A percentile compares a stretch with the other conserved stretches of the same genome.
Conservation (phyloP, 129 eudicot species). For the Pulicaria dysenterica region DNA sequence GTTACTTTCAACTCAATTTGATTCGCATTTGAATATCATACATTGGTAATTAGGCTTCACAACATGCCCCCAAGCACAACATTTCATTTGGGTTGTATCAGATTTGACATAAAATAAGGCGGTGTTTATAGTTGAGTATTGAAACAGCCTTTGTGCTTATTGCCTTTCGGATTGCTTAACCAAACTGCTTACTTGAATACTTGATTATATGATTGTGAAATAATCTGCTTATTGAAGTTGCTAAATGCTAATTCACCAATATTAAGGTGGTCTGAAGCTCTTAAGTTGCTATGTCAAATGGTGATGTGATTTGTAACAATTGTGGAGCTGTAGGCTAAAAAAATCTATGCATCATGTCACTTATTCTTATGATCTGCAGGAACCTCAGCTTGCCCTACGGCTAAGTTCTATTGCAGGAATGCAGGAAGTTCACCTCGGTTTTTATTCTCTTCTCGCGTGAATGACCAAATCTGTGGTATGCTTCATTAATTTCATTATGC, state of each 20-base stretch:
- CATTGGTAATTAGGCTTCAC: conserved; percentile 11
- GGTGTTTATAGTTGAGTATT: too few relatives aligned
- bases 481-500: conserved; percentile 4
- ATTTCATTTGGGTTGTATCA: not conserved
- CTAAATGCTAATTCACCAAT: too few relatives aligned
- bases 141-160: too few relatives aligned
- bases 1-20: not conserved
- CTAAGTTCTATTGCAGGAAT: conserved; percentile 82
- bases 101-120: too few relatives aligned
- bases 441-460: conserved; percentile 86
- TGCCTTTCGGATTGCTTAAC: too few relatives aligned
- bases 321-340: too few relatives aligned
- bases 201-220: too few relatives aligned
- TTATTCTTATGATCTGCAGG: conserved; percentile 47
- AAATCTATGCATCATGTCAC: not conserved
- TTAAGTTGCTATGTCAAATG: too few relatives aligned
- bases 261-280: too few relatives aligned
- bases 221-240: too few relatives aligned
- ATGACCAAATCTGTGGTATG: conserved; percentile 92
- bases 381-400: conserved; percentile 91
- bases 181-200: too few relatives aligned
- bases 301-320: too few relatives aligned
- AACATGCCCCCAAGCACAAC: conserved; percentile 9
- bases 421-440: conserved; percentile 83
- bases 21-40: not conserved